phyloP scores from a whole-genome alignment of 202 grass and related monocot species.

The Elaeis oleifera region DNA sequence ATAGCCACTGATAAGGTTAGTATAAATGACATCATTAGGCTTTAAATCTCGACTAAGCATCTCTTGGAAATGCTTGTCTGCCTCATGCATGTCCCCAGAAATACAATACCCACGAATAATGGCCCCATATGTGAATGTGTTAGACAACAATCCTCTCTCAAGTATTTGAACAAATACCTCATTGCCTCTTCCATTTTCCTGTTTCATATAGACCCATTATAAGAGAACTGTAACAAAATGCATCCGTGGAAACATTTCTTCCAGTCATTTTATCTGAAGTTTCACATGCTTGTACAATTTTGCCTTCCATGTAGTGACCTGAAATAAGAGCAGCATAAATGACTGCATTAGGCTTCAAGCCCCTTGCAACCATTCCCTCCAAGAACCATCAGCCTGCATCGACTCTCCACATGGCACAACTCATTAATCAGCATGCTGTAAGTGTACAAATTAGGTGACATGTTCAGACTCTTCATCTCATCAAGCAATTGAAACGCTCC shows the following conservation, averaged over 20 bases:
- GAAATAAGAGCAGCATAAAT: conserved; percentile 60
- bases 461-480: conserved; percentile 40
- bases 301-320: conserved; percentile 52
- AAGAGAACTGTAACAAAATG: conserved; percentile 63
- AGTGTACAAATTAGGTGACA: conserved; percentile 51
- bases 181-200: conserved; percentile 51
- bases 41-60: conserved; percentile 42
- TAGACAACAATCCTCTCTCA: conserved; percentile 45
- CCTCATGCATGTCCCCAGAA: conserved; percentile 47
- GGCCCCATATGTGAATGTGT: conserved; percentile 50
- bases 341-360: conserved; percentile 43
- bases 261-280: conserved; percentile 44
- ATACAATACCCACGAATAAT: conserved; percentile 54
- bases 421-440: conserved; percentile 44
- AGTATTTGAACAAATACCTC: conserved; percentile 44
- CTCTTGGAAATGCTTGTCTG: conserved; percentile 46
- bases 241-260: conserved; percentile 40
- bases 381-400: conserved; percentile 36
- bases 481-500: conserved; percentile 37
- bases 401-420: conserved; percentile 46
- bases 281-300: conserved; percentile 42
- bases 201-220: conserved; percentile 51
- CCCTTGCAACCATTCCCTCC: conserved; percentile 47
- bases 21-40: conserved; percentile 49
- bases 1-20: conserved; percentile 48